Evolutionary conservation across 495 filamentous ascomycete species (phyloP).

Genomic region (Massariosphaeria phaeospora): DNA sequence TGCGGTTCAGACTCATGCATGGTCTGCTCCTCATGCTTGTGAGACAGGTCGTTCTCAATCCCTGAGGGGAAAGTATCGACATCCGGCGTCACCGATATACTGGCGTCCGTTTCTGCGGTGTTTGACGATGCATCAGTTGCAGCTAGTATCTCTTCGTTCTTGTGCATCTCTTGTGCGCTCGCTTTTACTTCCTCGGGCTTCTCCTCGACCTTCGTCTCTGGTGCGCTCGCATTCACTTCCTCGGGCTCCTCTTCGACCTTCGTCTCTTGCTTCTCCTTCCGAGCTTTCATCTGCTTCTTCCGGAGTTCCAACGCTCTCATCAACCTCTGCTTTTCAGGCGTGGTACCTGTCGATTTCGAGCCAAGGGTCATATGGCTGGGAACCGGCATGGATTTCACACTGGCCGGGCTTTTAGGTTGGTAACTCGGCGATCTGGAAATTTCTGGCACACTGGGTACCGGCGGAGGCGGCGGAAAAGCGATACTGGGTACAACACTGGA

Average conservation of each 20-base stretch:
- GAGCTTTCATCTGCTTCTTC: conserved; percentile 56
- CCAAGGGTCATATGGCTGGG: conserved; percentile 22
- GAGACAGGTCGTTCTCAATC: not conserved
- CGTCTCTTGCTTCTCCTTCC: conserved; percentile 21
- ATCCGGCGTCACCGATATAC: too few relatives aligned
- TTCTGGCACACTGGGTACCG: conserved; percentile 37
- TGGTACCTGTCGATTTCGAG: conserved; percentile 56
- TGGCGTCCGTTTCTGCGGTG: not conserved
- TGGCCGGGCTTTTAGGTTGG: conserved; percentile 51
- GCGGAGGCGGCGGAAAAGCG: conserved; percentile 38
- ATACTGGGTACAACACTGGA: conserved; percentile 28
- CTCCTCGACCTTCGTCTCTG: not conserved
- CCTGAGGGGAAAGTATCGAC: too few relatives aligned
- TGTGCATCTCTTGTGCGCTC: not conserved
- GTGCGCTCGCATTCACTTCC: too few relatives aligned
- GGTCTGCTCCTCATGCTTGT: not conserved
- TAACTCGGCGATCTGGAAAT: conserved; percentile 50
- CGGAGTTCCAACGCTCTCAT: conserved; percentile 91
- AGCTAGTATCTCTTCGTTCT: too few relatives aligned
- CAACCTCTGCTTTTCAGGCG: conserved; percentile 82
- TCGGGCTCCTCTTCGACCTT: not conserved
- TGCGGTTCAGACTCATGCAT: too few relatives aligned
- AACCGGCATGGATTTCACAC: conserved; percentile 44
- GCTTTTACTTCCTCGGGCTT: not conserved
- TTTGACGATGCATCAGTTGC: not conserved